Conservation (phyloP, 2,329 filamentous ascomycete genomes). For the Cladorrhinum sp. region DNA sequence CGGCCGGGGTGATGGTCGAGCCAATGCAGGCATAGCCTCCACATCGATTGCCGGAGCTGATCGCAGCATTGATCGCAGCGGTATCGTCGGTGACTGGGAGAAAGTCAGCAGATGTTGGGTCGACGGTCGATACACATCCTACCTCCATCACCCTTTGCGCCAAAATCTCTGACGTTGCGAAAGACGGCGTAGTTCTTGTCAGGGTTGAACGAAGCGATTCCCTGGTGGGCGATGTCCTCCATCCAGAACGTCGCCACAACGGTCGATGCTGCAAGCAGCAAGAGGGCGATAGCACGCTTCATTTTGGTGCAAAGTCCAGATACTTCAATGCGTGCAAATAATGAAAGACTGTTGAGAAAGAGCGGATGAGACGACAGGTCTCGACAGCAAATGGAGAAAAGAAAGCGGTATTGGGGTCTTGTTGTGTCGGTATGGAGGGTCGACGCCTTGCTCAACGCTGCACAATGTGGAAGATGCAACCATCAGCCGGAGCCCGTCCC, state of each 20-base stretch:
- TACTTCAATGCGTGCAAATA: not conserved
- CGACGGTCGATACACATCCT: not conserved
- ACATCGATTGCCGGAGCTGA: slow-evolving; percentile 44
- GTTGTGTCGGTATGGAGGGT: not conserved
- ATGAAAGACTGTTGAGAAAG: not conserved
- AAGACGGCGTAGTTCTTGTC: slow-evolving; percentile 44
- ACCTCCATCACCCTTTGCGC: slow-evolving; percentile 39
- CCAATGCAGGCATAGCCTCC: slow-evolving; percentile 37
- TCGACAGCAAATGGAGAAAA: not conserved
- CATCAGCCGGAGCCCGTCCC: not conserved
- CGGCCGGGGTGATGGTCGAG: slow-evolving; percentile 31
- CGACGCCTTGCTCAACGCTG: not conserved
- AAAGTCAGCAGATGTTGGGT: not conserved
- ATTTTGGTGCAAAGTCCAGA: slow-evolving; percentile 8
- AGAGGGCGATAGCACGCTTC: slow-evolving; percentile 7
- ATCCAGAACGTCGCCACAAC: slow-evolving; percentile 38
- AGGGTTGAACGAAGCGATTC: slow-evolving; percentile 45
- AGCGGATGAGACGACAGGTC: not conserved
- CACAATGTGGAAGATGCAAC: not conserved
- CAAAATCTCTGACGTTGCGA: slow-evolving; percentile 47
- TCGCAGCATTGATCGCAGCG: slow-evolving; percentile 50
- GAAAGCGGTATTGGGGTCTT: not conserved
- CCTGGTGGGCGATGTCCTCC: slow-evolving; percentile 46
- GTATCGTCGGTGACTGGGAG: slow-evolving; percentile 51
- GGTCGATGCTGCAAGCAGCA: slow-evolving; percentile 18